Percentiles rank a stretch among this genome's conserved stretches.
Evolutionary conservation across 2,329 filamentous ascomycete genomes (phyloP).

Genomic region (Cladosporium sp.): DNA sequence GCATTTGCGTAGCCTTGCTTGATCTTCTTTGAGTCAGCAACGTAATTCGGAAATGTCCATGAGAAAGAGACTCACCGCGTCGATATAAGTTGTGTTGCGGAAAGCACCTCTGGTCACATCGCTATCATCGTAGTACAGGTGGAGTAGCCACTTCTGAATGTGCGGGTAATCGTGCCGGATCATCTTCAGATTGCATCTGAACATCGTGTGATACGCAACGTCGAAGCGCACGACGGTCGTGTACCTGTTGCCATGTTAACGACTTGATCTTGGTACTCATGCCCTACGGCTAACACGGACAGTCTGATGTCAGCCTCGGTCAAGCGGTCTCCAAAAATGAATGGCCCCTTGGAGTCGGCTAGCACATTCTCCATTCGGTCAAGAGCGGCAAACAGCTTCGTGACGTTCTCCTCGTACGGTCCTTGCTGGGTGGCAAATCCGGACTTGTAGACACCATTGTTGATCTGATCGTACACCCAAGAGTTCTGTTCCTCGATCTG

Average conservation of each 20-base stretch:
- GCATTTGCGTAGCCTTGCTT: conserved; percentile 8
- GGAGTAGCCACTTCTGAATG: conserved; percentile 42
- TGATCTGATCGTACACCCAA: conserved; percentile 67
- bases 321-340: conserved; percentile 65
- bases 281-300: too few relatives aligned
- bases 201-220: conserved; percentile 77
- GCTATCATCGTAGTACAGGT: conserved; percentile 42
- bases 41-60: background rate
- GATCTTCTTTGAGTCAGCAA: background rate
- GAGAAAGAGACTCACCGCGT: conserved; percentile 15
- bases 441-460: conserved; percentile 49
- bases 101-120: conserved; percentile 39
- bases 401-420: conserved; percentile 72
- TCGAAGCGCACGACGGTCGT: conserved; percentile 70
- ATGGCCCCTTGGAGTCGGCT: conserved; percentile 48
- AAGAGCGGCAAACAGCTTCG: conserved; percentile 66
- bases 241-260: conserved; percentile 26
- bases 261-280: too few relatives aligned
- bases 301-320: conserved; percentile 80
- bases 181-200: conserved; percentile 64
- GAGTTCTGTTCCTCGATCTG: conserved; percentile 71
- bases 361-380: conserved; percentile 72
- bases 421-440: conserved; percentile 81
- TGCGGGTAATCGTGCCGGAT: conserved; percentile 55
- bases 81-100: conserved; percentile 39